Evolutionary conservation across 352 stramenopile species (phyloP).

Genomic region (Globisporangium orthogonon): DNA sequence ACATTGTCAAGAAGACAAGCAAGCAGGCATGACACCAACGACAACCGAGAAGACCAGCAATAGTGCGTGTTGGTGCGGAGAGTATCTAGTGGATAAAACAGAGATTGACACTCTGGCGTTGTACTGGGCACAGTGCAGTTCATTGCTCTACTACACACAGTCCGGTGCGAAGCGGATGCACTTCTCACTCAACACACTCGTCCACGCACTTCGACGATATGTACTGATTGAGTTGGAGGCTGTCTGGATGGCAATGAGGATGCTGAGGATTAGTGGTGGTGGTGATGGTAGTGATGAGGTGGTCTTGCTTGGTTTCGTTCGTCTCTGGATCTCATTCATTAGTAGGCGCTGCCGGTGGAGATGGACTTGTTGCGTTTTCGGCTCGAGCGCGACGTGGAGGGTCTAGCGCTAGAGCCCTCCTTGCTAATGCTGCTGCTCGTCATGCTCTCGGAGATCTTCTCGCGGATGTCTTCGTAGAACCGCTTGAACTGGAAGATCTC

Average conservation of each 20-base stretch:
- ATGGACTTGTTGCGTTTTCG: constrained; percentile 73
- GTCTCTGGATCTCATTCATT: background rate
- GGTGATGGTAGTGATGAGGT: background rate
- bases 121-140: no score
- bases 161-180: no score
- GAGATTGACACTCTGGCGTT: background rate
- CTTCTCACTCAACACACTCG: no score
- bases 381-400: constrained; percentile 14
- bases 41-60: background rate
- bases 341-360: background rate
- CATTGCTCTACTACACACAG: no score
- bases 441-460: constrained; percentile 47
- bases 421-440: constrained; percentile 13
- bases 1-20: constrained; percentile 6
- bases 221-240: no score
- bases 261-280: background rate
- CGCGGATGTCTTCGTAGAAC: constrained; percentile 78
- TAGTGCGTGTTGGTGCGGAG: background rate
- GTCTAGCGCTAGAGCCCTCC: background rate
- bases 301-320: no score
- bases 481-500: constrained; percentile 88
- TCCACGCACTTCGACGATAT: no score
- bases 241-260: no score
- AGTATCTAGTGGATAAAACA: no score
- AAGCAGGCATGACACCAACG: constrained; percentile 1